These are phyloP conservation scores for Linum trigynum DNA, from an alignment of 345 rosid species.

Conservation along the genomic window DNA sequence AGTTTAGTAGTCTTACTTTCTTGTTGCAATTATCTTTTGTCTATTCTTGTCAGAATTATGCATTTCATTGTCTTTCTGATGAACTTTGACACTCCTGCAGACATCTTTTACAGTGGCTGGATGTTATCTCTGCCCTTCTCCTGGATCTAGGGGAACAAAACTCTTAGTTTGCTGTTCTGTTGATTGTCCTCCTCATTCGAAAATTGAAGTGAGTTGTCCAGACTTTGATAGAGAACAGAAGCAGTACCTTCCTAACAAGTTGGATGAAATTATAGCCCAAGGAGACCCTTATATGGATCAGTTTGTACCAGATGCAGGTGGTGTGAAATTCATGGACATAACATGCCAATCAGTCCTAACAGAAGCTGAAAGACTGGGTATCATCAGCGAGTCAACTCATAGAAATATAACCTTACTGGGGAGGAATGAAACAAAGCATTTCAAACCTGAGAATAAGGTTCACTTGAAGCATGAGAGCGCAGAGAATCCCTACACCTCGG, in stretches of 20 bases:
- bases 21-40: too few species aligned
- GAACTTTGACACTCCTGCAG: slow-evolving; percentile 30
- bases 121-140: slow-evolving; percentile 85
- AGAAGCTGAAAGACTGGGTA: slow-evolving; percentile 56
- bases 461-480: slow-evolving; percentile 17
- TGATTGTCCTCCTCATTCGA: slow-evolving; percentile 47
- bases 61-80: not conserved
- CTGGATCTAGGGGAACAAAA: slow-evolving; percentile 75
- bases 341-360: slow-evolving; percentile 43
- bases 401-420: slow-evolving; percentile 36
- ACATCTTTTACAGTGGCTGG: slow-evolving; percentile 86
- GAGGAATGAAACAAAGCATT: slow-evolving; percentile 52
- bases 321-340: slow-evolving; percentile 37
- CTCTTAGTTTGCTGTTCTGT: slow-evolving; percentile 66
- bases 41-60: too few species aligned
- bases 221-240: slow-evolving; percentile 22
- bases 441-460: slow-evolving; percentile 33
- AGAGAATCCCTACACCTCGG: slow-evolving; percentile 11
- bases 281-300: slow-evolving; percentile 32
- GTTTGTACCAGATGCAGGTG: slow-evolving; percentile 27
- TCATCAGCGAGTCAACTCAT: slow-evolving; percentile 58
- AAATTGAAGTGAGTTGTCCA: slow-evolving; percentile 29
- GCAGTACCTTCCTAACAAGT: slow-evolving; percentile 17
- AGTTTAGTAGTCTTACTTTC: too few species aligned
- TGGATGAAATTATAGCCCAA: slow-evolving; percentile 33